Evolutionary conservation across 306 rosid species (phyloP), one percentile per base, ranked within the genome.

Genomic region (Pueraria montana): DNA sequence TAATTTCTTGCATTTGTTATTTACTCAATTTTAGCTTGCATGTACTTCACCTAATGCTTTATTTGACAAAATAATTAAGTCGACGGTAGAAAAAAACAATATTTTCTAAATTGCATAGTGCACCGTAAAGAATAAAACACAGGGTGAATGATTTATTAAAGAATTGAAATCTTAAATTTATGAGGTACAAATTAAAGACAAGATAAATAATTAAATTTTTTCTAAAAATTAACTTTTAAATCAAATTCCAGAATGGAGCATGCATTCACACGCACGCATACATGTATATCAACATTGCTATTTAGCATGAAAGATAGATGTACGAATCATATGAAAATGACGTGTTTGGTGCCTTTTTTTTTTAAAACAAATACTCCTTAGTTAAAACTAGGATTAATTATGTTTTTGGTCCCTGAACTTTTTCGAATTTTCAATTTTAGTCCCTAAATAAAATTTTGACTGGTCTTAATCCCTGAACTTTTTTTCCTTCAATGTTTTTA

Each of bases 61-160:
- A 14, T 75, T 75, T 75, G 26, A 40, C 80, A 14, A 21, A 38
- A 40, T 27, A 74, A 56, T 67, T 67, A 38, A 73, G 8, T 48
- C 43, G 42, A 58, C 5, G 18, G n/a, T 38, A 67, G 32, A 67
- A 6, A 67, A 40, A 18, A 18, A 10, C 0, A 9, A 65, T 34
- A 36, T 7, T n/a, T 38, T 36, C 13, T 23, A 34, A 27, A 36
- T 58, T 58, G 21, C 13, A 13, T 5, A 18, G 18, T 50, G 26
- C 17, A 20, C 27, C 4, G 4, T 49, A 24, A 3, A 70, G 20
- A 8, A 30, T 72, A 10, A 38, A 10, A 40, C 7, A 40, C 43
- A 38, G 23, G 58, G 10, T n/a, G 11, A n/a, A 52, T 52, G 9
- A 70, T 14, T 70, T 12, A 13, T 21, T 45, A 21, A 70, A 45